phyloP scores from a whole-genome alignment of 495 filamentous ascomycete species.

The Tuber indicum region DNA sequence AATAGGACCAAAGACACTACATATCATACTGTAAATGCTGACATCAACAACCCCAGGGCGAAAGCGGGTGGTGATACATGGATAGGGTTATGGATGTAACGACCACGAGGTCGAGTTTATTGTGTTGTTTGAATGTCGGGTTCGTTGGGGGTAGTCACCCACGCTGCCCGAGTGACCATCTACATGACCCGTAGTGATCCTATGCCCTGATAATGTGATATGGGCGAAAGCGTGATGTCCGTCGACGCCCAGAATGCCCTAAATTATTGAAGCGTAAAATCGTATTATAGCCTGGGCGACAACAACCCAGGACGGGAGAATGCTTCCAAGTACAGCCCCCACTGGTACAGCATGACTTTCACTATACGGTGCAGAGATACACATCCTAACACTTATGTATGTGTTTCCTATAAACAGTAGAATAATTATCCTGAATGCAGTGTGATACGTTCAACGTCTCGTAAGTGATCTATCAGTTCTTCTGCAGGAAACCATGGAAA shows the following conservation, averaged over 20 bases:
- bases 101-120: neutral
- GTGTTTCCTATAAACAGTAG: neutral
- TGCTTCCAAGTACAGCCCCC: neutral
- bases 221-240: neutral
- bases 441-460: neutral
- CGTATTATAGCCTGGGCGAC: too few relatives aligned
- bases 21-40: neutral
- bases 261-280: neutral
- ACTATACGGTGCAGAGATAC: neutral
- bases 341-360: neutral
- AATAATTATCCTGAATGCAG: neutral
- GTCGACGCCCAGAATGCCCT: neutral
- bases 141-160: neutral
- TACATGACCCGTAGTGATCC: neutral
- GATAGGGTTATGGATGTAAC: neutral
- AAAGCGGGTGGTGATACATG: neutral
- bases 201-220: neutral
- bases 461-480: conserved; percentile 23
- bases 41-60: neutral
- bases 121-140: neutral
- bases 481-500: conserved; percentile 76
- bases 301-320: neutral
- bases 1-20: neutral
- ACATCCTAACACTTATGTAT: neutral
- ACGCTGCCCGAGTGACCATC: neutral